Evolutionary conservation across 179 eudicot species (phyloP).

Genomic region (Sideroxylon spinosum): DNA sequence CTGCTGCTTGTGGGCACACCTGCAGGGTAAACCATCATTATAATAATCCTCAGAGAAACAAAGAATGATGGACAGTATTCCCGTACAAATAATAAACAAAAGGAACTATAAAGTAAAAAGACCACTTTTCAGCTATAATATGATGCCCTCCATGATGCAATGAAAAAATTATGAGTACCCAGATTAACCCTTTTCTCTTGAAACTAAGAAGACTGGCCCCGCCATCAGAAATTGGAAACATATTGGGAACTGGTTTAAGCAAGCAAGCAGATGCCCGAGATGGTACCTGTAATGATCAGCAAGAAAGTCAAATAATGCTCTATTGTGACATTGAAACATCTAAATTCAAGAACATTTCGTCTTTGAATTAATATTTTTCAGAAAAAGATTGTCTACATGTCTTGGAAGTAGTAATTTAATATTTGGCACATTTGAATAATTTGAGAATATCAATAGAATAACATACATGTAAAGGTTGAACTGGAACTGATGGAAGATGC

Average conservation of each 20-base stretch:
- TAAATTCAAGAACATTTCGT: constrained; percentile 1
- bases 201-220: constrained; percentile 75
- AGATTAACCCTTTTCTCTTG: constrained; percentile 80
- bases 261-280: constrained; percentile 84
- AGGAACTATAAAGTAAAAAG: not conserved
- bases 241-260: constrained; percentile 85
- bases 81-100: not conserved
- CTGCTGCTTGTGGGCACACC: constrained; percentile 88
- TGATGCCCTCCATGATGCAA: constrained; percentile 1
- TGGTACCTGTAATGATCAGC: constrained; percentile 57
- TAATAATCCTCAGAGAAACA: not conserved
- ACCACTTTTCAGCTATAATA: constrained; percentile 3
- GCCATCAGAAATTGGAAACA: constrained; percentile 55
- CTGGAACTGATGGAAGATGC: constrained; percentile 79
- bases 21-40: constrained; percentile 31
- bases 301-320: constrained; percentile 18
- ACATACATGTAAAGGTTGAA: constrained; percentile 70
- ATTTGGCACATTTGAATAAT: not conserved
- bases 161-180: constrained; percentile 49
- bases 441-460: constrained; percentile 13
- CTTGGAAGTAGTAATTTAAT: not conserved
- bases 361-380: not conserved
- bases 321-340: constrained; percentile 1
- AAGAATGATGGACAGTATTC: not conserved
- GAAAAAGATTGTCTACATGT: not conserved